These are phyloP conservation scores for Mrakia frigida DNA, from an alignment of 768 basidiomycete genomes.

Conservation along the genomic window DNA sequence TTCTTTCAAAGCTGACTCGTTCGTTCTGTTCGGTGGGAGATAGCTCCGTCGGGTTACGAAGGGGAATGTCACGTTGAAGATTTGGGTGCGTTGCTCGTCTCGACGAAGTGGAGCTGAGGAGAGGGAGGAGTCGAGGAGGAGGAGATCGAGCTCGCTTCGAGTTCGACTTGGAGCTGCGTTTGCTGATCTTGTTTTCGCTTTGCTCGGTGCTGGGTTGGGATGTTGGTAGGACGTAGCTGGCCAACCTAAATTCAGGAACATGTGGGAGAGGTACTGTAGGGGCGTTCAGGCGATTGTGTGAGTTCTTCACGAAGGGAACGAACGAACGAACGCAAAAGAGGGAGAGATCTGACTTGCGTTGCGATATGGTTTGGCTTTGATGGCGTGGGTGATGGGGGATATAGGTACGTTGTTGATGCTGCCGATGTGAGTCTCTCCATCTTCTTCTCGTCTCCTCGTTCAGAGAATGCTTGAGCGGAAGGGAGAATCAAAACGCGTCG, in stretches of 20 bases:
- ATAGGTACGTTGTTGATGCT: slow-evolving; percentile 88
- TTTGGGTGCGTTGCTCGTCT: slow-evolving; percentile 60
- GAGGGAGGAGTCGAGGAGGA: neutral
- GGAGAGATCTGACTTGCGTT: neutral
- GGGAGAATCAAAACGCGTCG: neutral
- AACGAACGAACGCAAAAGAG: neutral
- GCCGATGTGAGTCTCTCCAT: slow-evolving; percentile 58
- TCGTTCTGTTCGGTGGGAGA: neutral
- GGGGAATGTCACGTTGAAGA: slow-evolving; percentile 83
- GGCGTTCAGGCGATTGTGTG: slow-evolving; percentile 90
- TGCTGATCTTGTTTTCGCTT: neutral
- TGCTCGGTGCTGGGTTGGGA: neutral
- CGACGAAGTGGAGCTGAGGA: neutral
- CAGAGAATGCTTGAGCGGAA: neutral
- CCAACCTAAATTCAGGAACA: slow-evolving; percentile 86
- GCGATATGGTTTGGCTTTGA: neutral
- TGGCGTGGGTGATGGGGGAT: neutral
- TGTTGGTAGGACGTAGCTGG: slow-evolving; percentile 49
- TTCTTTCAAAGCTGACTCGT: neutral
- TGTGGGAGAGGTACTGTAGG: slow-evolving; percentile 72
- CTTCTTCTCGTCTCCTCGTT: neutral
- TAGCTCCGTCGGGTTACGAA: slow-evolving; percentile 55
- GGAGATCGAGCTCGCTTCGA: neutral
- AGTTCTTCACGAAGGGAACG: too few species aligned
- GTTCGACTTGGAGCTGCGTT: neutral